A percentile compares a stretch with the other conserved stretches of the same genome.
These are phyloP conservation scores for Kwoniella botswanensis DNA, from an alignment of 768 basidiomycete species.

Conservation along the genomic window DNA sequence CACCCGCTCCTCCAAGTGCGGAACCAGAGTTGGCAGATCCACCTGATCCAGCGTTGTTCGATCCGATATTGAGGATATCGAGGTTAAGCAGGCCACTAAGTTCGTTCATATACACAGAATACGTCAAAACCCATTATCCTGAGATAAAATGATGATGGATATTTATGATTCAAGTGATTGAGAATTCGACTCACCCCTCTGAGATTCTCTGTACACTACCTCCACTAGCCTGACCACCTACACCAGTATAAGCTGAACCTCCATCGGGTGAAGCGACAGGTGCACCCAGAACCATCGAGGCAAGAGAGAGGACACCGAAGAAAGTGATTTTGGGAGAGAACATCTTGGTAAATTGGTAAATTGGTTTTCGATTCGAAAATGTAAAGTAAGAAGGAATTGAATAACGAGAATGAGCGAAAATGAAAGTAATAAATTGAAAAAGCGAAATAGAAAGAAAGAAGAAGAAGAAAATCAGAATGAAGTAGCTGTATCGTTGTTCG, in stretches of 20 bases:
- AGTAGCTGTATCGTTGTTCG: not conserved
- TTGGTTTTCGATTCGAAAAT: not conserved
- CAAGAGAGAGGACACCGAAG: constrained; percentile 22
- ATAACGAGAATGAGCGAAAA: not conserved
- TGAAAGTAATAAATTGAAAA: not conserved
- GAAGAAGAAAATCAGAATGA: not conserved
- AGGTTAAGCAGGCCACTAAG: constrained; percentile 42
- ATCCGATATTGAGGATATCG: constrained; percentile 47
- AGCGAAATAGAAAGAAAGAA: not conserved
- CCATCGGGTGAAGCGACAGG: constrained; percentile 29
- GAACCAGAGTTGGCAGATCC: constrained; percentile 45
- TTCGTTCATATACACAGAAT: not conserved
- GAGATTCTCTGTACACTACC: constrained; percentile 24
- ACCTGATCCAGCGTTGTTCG: constrained; percentile 45
- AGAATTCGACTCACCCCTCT: constrained; percentile 2
- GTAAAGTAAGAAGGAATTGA: not conserved
- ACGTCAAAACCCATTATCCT: not conserved
- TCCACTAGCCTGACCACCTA: constrained; percentile 42
- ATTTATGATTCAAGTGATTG: no score
- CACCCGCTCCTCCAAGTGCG: constrained; percentile 33
- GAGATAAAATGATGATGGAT: no score
- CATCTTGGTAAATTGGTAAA: constrained; percentile 9
- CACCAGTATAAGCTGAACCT: constrained; percentile 43
- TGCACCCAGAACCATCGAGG: constrained; percentile 26
- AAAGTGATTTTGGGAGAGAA: constrained; percentile 15